phyloP scores from a whole-genome alignment of 306 rosid genomes.

The Mimosa bimucronata region DNA sequence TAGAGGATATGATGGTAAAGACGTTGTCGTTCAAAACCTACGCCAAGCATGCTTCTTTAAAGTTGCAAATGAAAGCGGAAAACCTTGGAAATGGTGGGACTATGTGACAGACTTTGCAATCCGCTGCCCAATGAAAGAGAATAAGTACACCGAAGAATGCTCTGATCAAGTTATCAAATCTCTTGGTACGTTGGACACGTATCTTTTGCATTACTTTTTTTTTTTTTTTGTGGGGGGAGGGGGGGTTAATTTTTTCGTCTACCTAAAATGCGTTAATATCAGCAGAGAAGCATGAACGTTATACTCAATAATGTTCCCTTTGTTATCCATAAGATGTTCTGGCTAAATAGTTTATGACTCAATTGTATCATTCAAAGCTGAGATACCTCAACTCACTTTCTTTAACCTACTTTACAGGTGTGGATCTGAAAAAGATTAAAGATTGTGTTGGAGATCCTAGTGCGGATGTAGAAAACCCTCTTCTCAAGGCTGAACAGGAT shows the following conservation, averaged over 20 bases:
- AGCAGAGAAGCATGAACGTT: not conserved
- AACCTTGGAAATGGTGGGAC: conserved; percentile 99
- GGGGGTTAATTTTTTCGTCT: not conserved
- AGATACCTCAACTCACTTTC: conserved; percentile 1
- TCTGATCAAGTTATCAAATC: conserved; percentile 78
- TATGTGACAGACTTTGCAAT: conserved; percentile 88
- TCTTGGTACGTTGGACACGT: conserved; percentile 65
- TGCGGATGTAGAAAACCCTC: conserved; percentile 67
- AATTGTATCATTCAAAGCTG: not conserved
- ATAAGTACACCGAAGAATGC: conserved; percentile 72
- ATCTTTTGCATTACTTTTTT: conserved; percentile 20
- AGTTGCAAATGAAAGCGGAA: conserved; percentile 89
- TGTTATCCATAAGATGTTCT: conserved; percentile 1
- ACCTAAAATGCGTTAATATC: not conserved
- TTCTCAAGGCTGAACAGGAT: conserved; percentile 86
- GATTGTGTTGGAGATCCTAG: conserved; percentile 71
- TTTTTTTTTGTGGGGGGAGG: not conserved
- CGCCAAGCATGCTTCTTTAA: conserved; percentile 90
- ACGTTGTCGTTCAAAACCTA: conserved; percentile 87
- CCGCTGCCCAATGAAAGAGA: conserved; percentile 91
- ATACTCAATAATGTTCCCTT: not conserved
- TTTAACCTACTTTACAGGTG: conserved; percentile 49
- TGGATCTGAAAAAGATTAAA: conserved; percentile 69
- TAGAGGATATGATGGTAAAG: conserved; percentile 85
- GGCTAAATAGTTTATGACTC: not conserved